phyloP scores from a whole-genome alignment of 257 asterid species.

The Primulina eburnea region DNA sequence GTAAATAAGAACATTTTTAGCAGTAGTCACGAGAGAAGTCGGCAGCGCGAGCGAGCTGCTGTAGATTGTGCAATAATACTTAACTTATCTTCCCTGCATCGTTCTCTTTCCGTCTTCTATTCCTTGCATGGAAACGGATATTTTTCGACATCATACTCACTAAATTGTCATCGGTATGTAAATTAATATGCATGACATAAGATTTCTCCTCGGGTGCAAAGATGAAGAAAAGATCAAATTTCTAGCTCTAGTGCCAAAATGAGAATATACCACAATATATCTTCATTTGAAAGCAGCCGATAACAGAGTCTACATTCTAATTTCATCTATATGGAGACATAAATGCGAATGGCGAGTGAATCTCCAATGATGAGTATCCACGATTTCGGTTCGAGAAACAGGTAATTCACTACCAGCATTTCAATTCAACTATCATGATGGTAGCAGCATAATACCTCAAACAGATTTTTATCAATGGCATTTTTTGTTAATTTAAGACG shows the following conservation, averaged over 20 bases:
- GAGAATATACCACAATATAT: no score
- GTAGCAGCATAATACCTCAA: not conserved
- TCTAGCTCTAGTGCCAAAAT: no score
- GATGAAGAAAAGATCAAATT: no score
- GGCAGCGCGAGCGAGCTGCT: not conserved
- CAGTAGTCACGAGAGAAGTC: not conserved
- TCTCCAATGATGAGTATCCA: not conserved
- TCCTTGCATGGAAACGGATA: slow-evolving; percentile 34
- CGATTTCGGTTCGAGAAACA: no score
- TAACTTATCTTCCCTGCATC: slow-evolving; percentile 27
- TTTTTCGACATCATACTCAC: not conserved
- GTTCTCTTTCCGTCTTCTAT: slow-evolving; percentile 31
- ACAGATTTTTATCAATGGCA: not conserved
- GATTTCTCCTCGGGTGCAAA: not conserved
- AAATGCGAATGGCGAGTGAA: no score
- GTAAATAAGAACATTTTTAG: no score
- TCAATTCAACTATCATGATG: no score
- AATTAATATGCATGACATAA: not conserved
- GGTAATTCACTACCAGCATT: no score
- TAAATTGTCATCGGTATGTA: no score
- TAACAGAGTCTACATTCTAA: no score
- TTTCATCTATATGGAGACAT: not conserved
- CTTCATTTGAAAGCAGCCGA: no score
- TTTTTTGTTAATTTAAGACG: not conserved
- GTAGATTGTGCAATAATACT: not conserved